Conservation (phyloP, 1,284 basidiomycete species). For the Sporisorium exsertum region DNA sequence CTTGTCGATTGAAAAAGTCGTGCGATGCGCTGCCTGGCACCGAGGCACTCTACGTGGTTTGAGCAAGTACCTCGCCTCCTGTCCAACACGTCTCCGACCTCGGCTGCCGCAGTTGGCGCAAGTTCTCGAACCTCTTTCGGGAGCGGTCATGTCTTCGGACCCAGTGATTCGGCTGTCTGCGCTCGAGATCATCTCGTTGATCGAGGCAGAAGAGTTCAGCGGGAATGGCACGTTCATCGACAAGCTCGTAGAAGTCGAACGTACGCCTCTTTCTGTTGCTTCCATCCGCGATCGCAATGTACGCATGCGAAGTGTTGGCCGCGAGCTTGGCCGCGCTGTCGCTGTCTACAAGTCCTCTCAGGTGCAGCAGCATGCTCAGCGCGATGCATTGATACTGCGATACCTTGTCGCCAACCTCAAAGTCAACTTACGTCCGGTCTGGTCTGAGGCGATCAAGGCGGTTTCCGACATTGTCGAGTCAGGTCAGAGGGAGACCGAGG, state of each 20-base stretch:
- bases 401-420: constrained; percentile 64
- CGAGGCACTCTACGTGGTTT: constrained; percentile 31
- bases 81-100: constrained; percentile 26
- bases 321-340: constrained; percentile 50
- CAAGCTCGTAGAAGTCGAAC: constrained; percentile 59
- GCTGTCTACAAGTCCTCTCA: constrained; percentile 35
- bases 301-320: constrained; percentile 57
- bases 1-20: constrained; percentile 22
- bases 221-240: constrained; percentile 20
- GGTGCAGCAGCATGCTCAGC: constrained; percentile 13
- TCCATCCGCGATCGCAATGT: constrained; percentile 65
- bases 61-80: constrained; percentile 40
- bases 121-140: constrained; percentile 28
- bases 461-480: constrained; percentile 54
- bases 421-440: constrained; percentile 66
- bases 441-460: constrained; percentile 60
- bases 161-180: constrained; percentile 51
- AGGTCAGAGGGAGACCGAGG: constrained; percentile 18
- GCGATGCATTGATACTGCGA: constrained; percentile 41
- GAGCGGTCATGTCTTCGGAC: constrained; percentile 52
- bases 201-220: constrained; percentile 20
- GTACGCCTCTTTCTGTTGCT: constrained; percentile 51
- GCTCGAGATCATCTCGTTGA: constrained; percentile 48
- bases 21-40: constrained; percentile 47
- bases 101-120: constrained; percentile 27